These are phyloP conservation scores for Cyberlindnera mississippiensis DNA, from an alignment of 805 yeast species.

Conservation along the genomic window DNA sequence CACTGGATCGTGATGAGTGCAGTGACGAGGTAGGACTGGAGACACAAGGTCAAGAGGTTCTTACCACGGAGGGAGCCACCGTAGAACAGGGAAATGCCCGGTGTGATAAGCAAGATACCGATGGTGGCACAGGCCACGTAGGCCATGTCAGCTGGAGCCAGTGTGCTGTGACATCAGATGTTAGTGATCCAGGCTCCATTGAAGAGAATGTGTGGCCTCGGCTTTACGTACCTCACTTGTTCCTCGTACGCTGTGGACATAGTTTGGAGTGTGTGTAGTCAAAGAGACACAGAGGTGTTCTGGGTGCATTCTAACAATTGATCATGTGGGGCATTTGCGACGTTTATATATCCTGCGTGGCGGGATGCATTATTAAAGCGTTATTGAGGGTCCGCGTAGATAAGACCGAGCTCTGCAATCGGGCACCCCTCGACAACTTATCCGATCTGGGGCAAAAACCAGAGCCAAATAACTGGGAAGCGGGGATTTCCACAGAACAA, in stretches of 20 bases:
- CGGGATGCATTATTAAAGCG: no score
- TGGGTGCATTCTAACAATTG: no score
- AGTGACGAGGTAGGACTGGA: conserved; percentile 70
- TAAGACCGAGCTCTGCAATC: no score
- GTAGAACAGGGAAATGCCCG: conserved; percentile 89
- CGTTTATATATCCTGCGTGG: no score
- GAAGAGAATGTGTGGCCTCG: not conserved
- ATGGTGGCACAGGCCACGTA: conserved; percentile 34
- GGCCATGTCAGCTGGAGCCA: conserved; percentile 44
- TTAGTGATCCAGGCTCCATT: conserved; percentile 32
- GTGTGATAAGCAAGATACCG: conserved; percentile 74
- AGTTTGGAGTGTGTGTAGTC: not conserved
- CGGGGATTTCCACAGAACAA: no score
- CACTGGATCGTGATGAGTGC: conserved; percentile 78
- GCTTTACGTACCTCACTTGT: conserved; percentile 4
- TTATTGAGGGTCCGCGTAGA: no score
- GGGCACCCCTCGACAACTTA: no score
- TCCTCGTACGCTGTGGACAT: conserved; percentile 11
- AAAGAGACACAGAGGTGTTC: no score
- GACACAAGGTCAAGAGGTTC: conserved; percentile 75
- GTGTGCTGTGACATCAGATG: conserved; percentile 17
- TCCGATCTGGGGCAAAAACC: no score
- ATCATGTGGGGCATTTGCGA: no score
- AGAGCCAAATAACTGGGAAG: no score
- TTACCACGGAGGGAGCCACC: conserved; percentile 63